A percentile compares a stretch with the other conserved stretches of the same genome.
Conservation (phyloP, 768 basidiomycete genomes). For the Naematelia aurantialba region DNA sequence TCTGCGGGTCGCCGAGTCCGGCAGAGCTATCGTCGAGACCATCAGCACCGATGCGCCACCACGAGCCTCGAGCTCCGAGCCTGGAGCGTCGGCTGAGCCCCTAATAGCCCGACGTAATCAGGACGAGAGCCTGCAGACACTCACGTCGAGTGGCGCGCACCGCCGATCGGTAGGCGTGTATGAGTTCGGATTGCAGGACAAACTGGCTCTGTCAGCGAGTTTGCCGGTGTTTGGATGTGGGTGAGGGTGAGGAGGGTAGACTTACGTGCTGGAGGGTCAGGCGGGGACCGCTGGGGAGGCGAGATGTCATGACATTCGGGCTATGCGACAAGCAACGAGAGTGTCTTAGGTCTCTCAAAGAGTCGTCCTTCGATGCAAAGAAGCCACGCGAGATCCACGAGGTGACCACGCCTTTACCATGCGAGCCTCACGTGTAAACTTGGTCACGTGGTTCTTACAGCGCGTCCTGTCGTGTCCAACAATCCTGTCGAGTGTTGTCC, state of each 20-base stretch:
- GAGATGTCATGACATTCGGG: not conserved
- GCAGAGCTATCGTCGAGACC: slow-evolving; percentile 30
- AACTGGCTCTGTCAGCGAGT: slow-evolving; percentile 27
- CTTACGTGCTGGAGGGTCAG: slow-evolving; percentile 31
- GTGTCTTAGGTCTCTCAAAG: too few species aligned
- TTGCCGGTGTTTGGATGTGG: not conserved
- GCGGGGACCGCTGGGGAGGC: not conserved
- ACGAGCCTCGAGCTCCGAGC: too few species aligned
- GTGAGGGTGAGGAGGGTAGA: not conserved
- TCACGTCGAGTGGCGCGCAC: slow-evolving; percentile 45
- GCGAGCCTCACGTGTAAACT: too few species aligned
- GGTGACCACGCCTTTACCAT: too few species aligned
- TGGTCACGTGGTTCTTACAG: too few species aligned
- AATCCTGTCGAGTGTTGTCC: not conserved
- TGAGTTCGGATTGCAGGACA: slow-evolving; percentile 37
- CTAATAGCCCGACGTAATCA: too few species aligned
- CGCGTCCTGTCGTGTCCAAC: too few species aligned
- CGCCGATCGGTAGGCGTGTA: slow-evolving; percentile 44
- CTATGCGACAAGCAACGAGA: too few species aligned
- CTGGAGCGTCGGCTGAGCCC: too few species aligned
- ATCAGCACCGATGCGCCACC: too few species aligned
- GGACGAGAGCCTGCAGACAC: slow-evolving; percentile 4
- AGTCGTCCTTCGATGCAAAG: too few species aligned
- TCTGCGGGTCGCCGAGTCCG: slow-evolving; percentile 37
- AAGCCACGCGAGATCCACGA: too few species aligned